Evolutionary conservation across 2,329 filamentous ascomycete species (phyloP).

Genomic region (Phialocephala sp.): DNA sequence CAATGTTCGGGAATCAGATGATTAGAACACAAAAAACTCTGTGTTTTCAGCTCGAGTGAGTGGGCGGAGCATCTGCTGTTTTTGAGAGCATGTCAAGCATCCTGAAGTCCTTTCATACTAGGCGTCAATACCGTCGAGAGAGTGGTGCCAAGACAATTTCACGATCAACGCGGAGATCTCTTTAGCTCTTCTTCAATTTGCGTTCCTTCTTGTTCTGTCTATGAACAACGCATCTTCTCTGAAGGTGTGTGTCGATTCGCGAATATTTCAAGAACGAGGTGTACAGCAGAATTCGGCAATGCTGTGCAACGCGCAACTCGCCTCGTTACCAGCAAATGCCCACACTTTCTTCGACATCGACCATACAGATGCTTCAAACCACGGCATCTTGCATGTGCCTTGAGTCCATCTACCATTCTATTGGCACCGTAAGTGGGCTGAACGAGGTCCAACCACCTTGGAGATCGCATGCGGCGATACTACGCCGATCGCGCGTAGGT

Average conservation of each 20-base stretch:
- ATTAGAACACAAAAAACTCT: not conserved
- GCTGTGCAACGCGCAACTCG: not conserved
- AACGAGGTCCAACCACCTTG: not conserved
- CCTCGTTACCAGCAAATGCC: not conserved
- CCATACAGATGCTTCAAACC: not conserved
- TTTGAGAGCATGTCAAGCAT: not conserved
- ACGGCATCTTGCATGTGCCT: slow-evolving; percentile 2
- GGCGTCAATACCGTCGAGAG: not conserved
- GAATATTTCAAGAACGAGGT: not conserved
- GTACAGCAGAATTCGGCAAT: not conserved
- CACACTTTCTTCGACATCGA: not conserved
- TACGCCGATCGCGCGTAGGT: slow-evolving; percentile 1
- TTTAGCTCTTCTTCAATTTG: not conserved
- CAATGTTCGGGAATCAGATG: not conserved
- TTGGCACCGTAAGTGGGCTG: not conserved
- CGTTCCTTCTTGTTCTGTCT: not conserved
- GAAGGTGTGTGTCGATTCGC: not conserved
- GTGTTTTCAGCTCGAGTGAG: not conserved
- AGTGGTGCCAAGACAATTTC: not conserved
- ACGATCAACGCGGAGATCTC: not conserved
- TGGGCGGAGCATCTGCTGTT: not conserved
- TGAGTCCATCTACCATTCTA: slow-evolving; percentile 1
- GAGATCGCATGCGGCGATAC: not conserved
- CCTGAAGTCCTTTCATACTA: not conserved
- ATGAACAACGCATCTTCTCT: not conserved